Base-by-base conservation (phyloP, 208 protist genomes). In the Sergeia podlipaevii region DNA sequence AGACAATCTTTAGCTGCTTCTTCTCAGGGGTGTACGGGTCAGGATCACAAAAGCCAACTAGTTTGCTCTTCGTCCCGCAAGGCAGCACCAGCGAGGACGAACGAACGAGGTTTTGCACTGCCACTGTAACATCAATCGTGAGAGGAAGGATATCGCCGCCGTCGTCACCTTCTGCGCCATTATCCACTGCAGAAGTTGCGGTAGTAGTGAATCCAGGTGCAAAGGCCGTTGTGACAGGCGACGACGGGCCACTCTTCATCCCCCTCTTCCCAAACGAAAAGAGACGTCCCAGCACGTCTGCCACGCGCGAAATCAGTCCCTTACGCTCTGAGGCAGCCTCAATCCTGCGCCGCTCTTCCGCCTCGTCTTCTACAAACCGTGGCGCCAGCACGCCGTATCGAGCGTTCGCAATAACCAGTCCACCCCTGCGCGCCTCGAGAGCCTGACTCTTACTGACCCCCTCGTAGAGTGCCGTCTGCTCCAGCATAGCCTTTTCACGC, bases 331-430 rank as follows among this genome's bases (percentile, higher is more conserved):
- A 11, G 33, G 33, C 30, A 4, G 30, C 15, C 47, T 29, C 32
- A 3, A 26, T 13, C 20, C 13, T 3, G 17, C 56, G 24, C 3
- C 46, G 48, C 26, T 59, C 26, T 23, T 5, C 34, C 4, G 46
- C 26, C 10, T 48, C 51, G 13, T 67, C 53, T 51, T 92, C 76
- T 7, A 61, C 61, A 53, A 73, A 91, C 32, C 69, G 60, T 4
- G 82, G 76, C n/a, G 72, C 45, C 15, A 95, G 56, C 23, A 95
- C 80, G 13, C 89, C 89, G 70, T 93, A 95, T 48, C 70, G 75
- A 0, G 85, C 89, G 60, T 90, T 91, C 57, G 91, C 76, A 33
- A 95, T 87, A 23, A 95, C 82, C 11, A 95, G 76, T 0, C 89
- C 89, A 32, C 74, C 74, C 30, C 80, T 76, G 8, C 65, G 63